Base-by-base conservation (phyloP, 179 eudicot genomes). In the Dionaea muscipula region DNA sequence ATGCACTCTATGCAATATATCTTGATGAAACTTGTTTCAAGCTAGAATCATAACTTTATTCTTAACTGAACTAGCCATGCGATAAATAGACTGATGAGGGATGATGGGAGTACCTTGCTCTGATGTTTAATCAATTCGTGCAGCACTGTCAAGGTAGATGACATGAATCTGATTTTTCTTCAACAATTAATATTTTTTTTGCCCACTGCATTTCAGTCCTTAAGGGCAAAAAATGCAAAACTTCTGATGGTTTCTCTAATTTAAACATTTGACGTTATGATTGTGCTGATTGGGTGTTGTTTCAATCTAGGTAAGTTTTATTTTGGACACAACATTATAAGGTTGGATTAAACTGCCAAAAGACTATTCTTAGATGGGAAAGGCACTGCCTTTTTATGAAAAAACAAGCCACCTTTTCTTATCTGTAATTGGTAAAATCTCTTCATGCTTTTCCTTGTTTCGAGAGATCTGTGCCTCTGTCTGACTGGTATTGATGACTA, bases 81-180 rank as follows among this genome's bases (percentile, higher is more conserved):
- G 68, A 71, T 79, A 79, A 79, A 77, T 79, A 74, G 60, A 49
- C 71, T 77, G 84, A 74, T 80, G 85, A 67, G 74, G 82, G 73
- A 77, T 75, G 82, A 67, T 80, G 82, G 81, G 76, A 66, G 67
- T 74, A 67, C 75, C 76, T 77, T 70, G 80, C 81, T 68, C 77
- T 77, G 79, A 77, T 80, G 83, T 74, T 76, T 70, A 67, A 61
- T 61, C 80, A 72, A 67, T 77, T 72, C 69, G 69, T 80, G 74
- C 76, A 64, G 80, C 78, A 47, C 62, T 65, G 48, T 75, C 63
- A 77, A 75, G 82, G 82, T 77, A 74, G 85, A 72, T 65, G 73
- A 72, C 78, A 65, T 72, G 76, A 75, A 77, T 65, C 57, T 60
- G 64, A 72, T 68, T 61, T 53, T 72, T 46, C 44, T 65, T 59